Percentiles rank a stretch among this genome's conserved stretches.
Evolutionary conservation across 2,329 filamentous ascomycete genomes (phyloP).

Genomic region (Didymella sp.): DNA sequence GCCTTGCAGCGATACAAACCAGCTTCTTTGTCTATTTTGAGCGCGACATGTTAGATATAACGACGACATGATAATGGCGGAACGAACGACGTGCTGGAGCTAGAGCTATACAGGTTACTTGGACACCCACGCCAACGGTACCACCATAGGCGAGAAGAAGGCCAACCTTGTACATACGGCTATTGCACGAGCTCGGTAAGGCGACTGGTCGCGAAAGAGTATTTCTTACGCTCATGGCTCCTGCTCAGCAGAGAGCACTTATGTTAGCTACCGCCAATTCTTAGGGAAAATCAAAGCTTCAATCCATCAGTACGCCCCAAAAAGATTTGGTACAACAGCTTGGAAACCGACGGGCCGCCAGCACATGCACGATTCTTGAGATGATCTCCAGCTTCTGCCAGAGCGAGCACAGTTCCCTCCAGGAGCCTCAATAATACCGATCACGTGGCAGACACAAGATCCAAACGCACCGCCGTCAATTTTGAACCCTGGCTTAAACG

Average conservation of each 20-base stretch:
- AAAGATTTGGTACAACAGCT: neutral
- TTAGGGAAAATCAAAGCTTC: slow-evolving; percentile 17
- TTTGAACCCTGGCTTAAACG: neutral
- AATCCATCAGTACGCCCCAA: slow-evolving; percentile 5
- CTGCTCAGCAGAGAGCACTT: slow-evolving; percentile 9
- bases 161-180: slow-evolving; percentile 45
- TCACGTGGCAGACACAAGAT: slow-evolving; percentile 2
- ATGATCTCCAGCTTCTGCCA: neutral
- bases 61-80: slow-evolving; percentile 49
- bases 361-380: neutral
- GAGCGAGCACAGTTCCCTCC: neutral
- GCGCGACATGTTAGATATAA: slow-evolving; percentile 46
- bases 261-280: slow-evolving; percentile 22
- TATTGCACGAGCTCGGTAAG: slow-evolving; percentile 25
- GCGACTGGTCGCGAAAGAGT: slow-evolving; percentile 20
- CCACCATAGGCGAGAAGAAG: slow-evolving; percentile 26
- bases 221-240: slow-evolving; percentile 18
- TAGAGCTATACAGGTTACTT: slow-evolving; percentile 29
- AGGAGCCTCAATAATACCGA: neutral
- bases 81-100: slow-evolving; percentile 33
- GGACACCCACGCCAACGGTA: slow-evolving; percentile 27
- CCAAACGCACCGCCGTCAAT: neutral
- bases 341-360: neutral
- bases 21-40: slow-evolving; percentile 45
- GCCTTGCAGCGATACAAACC: slow-evolving; percentile 29